phyloP scores from a whole-genome alignment of 2,329 filamentous ascomycete genomes.

The Botrytis tulipae region DNA sequence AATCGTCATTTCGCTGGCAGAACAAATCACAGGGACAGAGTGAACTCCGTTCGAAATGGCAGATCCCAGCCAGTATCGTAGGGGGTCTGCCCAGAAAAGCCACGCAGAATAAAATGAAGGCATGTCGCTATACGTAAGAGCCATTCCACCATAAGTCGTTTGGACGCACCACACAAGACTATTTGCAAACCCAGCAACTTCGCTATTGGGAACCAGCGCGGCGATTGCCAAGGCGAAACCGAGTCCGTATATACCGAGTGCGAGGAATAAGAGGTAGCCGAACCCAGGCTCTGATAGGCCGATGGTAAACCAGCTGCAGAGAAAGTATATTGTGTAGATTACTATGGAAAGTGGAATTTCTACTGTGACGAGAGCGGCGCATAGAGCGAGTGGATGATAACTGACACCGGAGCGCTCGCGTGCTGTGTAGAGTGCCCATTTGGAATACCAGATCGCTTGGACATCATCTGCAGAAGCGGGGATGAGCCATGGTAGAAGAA shows the following conservation, averaged over 20 bases:
- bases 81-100: not conserved
- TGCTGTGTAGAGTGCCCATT: not conserved
- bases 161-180: not conserved
- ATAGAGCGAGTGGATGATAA: not conserved
- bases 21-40: not conserved
- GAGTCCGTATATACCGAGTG: not conserved
- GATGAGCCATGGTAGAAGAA: not conserved
- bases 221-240: not conserved
- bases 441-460: not conserved
- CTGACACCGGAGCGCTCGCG: not conserved
- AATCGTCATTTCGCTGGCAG: not conserved
- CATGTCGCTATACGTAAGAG: not conserved
- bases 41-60: not conserved
- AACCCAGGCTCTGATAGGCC: not conserved
- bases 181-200: not conserved
- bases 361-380: not conserved
- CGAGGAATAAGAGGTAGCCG: not conserved
- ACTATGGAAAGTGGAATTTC: not conserved
- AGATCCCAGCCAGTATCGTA: not conserved
- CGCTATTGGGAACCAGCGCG: not conserved
- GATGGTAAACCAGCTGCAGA: not conserved
- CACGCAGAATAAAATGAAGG: not conserved
- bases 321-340: not conserved
- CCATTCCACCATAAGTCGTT: not conserved
- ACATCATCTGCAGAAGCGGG: not conserved